phyloP scores from a whole-genome alignment of 2,329 filamentous ascomycete species.

The Mollisia scopiformis region DNA sequence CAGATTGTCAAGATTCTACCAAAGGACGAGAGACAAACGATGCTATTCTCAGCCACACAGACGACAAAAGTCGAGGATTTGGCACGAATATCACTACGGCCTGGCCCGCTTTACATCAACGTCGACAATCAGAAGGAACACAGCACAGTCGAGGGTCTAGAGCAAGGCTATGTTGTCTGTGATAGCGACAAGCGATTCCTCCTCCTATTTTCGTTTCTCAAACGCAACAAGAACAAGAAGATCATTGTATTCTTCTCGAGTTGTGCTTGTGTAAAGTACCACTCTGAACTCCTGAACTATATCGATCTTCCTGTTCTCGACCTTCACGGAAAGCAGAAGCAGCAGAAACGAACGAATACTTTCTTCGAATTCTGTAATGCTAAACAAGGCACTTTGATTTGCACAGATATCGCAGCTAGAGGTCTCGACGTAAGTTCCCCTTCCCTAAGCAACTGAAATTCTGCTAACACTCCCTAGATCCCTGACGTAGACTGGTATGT shows the following conservation, averaged over 20 bases:
- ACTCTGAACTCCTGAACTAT: conserved; percentile 94
- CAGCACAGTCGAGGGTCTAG: conserved; percentile 89
- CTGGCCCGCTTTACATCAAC: conserved; percentile 94
- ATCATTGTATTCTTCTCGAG: conserved; percentile 96
- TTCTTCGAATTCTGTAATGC: conserved; percentile 97
- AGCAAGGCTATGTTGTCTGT: conserved; percentile 95
- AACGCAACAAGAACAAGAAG: conserved; percentile 86
- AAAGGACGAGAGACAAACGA: conserved; percentile 85
- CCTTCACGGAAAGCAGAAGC: conserved; percentile 94
- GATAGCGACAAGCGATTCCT: conserved; percentile 93
- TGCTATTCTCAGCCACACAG: conserved; percentile 98
- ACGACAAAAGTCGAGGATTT: conserved; percentile 98
- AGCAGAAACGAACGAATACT: conserved; percentile 97
- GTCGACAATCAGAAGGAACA: conserved; percentile 89
- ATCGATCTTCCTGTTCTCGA: conserved; percentile 90
- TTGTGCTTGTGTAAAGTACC: conserved; percentile 94
- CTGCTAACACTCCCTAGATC: conserved; percentile 56
- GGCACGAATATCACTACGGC: conserved; percentile 87
- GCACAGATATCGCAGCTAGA: conserved; percentile 93
- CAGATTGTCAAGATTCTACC: conserved; percentile 95
- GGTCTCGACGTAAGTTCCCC: conserved; percentile 74
- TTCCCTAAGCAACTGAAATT: neutral
- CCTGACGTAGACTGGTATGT: conserved; percentile 86
- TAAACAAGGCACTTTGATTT: conserved; percentile 84
- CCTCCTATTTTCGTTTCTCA: conserved; percentile 91